Base-by-base conservation (phyloP, 257 asterid species). In the Parsonsia alboflavescens region DNA sequence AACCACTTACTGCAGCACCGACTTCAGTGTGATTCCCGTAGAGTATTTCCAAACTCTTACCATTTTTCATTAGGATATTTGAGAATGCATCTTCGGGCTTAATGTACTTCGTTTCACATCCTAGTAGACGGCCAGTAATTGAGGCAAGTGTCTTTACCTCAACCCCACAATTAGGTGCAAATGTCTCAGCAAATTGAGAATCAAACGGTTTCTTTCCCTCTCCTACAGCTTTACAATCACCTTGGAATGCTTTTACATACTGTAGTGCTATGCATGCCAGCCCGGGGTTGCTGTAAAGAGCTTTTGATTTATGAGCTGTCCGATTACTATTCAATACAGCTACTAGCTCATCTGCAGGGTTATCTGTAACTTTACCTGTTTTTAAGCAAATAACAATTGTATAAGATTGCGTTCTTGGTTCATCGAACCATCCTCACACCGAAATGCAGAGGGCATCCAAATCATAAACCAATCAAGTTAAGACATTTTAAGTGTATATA, bases 191-290 rank as follows among this genome's bases (percentile, higher is more conserved):
- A 21, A 93, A 87, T 71, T 79, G 80, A 0, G 93, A 84, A 68
- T 91, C 94, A 0, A 88, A 73, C 0, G 98, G 98, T 71, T 70
- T 89, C 81, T 85, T 86, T 78, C 90, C 96, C 10, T 96, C 96
- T 6, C 98, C 98, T 0, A 93, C 94, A 0, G 78, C 87, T 5
- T 82, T 74, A 50, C 98, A 93, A 68, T 91, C 93, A 10, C 98
- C 97, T 79, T 85, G 80, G 82, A 82, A 93, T 6, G 96, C 97
- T 82, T 93, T 93, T 52, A 91, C 80, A 87, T 93, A 93, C 75
- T 93, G 98, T 79, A 93, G 87, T 26, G 98, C 97, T 48, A 93
- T 76, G 82, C 98, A 93, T 0, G 94, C 98, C 19, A 93, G 85
- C 71, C 98, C 98, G 0, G 87, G 87, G 79, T 78, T 91, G 90